Conservation (phyloP, 805 yeast species). For the Cyberlindnera maritima region DNA sequence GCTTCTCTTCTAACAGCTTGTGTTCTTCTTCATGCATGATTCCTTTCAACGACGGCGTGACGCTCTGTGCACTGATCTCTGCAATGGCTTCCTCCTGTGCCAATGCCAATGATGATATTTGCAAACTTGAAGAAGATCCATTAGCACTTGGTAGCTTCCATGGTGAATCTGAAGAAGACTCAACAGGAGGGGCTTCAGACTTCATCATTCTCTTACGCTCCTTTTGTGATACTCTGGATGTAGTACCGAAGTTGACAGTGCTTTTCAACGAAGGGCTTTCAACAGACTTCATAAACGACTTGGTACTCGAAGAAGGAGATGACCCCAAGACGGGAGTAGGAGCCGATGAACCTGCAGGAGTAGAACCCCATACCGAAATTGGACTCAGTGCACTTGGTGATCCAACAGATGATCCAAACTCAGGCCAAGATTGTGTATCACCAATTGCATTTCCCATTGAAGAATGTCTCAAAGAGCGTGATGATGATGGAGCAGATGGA, state of each 20-base stretch:
- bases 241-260: not conserved
- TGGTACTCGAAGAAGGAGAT: constrained; percentile 6
- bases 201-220: constrained; percentile 49
- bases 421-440: constrained; percentile 10
- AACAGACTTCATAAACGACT: constrained; percentile 11
- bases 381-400: constrained; percentile 11
- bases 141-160: constrained; percentile 21
- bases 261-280: not conserved
- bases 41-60: constrained; percentile 38
- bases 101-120: constrained; percentile 17
- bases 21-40: constrained; percentile 47
- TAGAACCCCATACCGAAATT: constrained; percentile 10
- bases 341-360: not conserved
- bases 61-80: not conserved
- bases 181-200: constrained; percentile 1
- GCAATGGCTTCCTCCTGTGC: constrained; percentile 23
- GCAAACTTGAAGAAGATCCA: constrained; percentile 6
- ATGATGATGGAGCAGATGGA: not conserved
- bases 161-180: constrained; percentile 9
- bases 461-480: constrained; percentile 1
- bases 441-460: not conserved
- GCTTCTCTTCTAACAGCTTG: constrained; percentile 33
- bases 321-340: constrained; percentile 8
- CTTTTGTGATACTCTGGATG: constrained; percentile 45
- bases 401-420: constrained; percentile 6